Base-by-base conservation (phyloP, 2,329 filamentous ascomycete genomes). In the Aspergillus sp. region DNA sequence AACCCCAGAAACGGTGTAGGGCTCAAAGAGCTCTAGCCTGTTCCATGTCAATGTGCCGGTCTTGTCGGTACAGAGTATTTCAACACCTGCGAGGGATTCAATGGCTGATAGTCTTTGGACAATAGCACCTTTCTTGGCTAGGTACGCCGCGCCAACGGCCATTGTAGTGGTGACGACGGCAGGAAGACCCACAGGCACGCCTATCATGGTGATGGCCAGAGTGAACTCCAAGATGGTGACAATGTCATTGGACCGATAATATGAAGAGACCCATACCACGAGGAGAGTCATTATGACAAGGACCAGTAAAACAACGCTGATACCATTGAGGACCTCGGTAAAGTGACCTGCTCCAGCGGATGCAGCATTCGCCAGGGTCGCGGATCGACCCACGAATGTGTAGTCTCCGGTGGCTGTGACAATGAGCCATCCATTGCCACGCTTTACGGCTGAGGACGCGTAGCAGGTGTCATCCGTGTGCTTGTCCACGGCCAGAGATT, bases 61-160 rank as follows among this genome's bases (percentile, higher is more conserved):
- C 83, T 95, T 95, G 82, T 95, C 90, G 49, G 90, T 93, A 81
- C 90, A 95, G 52, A 95, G 87, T 73, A 95, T 94, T 76, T 95
- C 88, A 57, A 95, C 91, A 79, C 90, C 90, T 69, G 90, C 90
- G 59, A 95, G 82, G 22, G 90, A 95, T 79, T 95, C 90, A 57
- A 95, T 95, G 60, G 90, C 90, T 32, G 87, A 90, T 49, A 95
- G 85, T 80, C 93, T 95, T 79, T 95, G 90, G 60, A 95, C 90
- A 61, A 95, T 95, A 50, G 90, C 91, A 79, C 92, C 85, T 82
- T 93, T 92, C 81, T 91, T 92, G 66, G 90, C 90, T 54, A 95
- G 84, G 74, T 94, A 94, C 58, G 90, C 88, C 60, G 90, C 90
- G 78, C 90, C 90, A 71, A 95, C 90, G 71, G 90, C 90, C 90